Conservation (phyloP, 1,284 basidiomycete genomes). For the Boletus sp. region DNA sequence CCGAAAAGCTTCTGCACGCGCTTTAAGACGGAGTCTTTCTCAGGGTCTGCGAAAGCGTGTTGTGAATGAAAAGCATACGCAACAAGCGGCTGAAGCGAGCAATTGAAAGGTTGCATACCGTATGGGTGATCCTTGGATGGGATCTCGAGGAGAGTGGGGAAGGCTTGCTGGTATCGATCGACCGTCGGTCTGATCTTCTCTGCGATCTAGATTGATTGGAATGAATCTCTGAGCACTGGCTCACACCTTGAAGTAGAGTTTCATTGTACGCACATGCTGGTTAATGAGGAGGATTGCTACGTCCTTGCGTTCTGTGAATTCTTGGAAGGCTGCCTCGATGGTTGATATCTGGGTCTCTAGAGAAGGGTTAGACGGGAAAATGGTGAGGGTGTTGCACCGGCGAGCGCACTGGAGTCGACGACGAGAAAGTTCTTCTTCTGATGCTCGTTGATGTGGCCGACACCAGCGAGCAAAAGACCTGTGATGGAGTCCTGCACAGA, state of each 20-base stretch:
- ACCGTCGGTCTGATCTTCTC: slow-evolving; percentile 96
- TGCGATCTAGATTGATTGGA: slow-evolving; percentile 61
- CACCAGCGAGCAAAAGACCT: slow-evolving; percentile 85
- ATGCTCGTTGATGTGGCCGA: slow-evolving; percentile 83
- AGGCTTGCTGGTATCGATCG: slow-evolving; percentile 93
- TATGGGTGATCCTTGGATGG: slow-evolving; percentile 94
- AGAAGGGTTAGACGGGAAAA: slow-evolving; percentile 8
- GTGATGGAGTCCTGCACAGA: slow-evolving; percentile 84
- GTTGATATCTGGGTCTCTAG: slow-evolving; percentile 84
- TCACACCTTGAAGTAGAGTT: slow-evolving; percentile 6
- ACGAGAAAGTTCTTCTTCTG: slow-evolving; percentile 96
- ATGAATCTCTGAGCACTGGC: slow-evolving; percentile 11
- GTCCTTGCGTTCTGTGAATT: slow-evolving; percentile 89
- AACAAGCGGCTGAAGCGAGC: background rate
- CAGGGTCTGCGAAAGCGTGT: slow-evolving; percentile 66
- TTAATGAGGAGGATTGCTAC: slow-evolving; percentile 95
- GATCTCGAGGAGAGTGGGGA: slow-evolving; percentile 96
- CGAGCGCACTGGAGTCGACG: slow-evolving; percentile 74
- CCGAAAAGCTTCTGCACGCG: slow-evolving; percentile 96
- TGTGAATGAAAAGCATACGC: slow-evolving; percentile 20
- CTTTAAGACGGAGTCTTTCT: slow-evolving; percentile 95
- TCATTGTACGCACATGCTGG: slow-evolving; percentile 72
- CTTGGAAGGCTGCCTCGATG: slow-evolving; percentile 88
- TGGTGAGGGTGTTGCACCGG: slow-evolving; percentile 2
- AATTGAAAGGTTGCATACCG: slow-evolving; percentile 44